Evolutionary conservation across 805 yeast species (phyloP).

Genomic region (Komagataella ulmi): DNA sequence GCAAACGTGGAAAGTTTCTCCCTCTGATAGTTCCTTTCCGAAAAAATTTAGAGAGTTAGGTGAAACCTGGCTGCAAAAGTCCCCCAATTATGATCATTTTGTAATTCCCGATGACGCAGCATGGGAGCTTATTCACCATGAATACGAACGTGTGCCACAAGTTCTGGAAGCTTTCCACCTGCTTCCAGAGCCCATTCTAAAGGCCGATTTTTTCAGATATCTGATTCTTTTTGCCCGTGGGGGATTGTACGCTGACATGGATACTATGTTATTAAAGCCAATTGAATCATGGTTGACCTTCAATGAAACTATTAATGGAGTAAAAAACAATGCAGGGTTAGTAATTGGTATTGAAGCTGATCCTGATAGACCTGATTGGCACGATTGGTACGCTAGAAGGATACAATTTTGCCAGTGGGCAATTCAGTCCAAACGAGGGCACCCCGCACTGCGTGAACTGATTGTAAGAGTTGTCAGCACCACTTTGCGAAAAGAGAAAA

Average conservation of each 20-base stretch:
- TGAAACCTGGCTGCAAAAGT: conserved; percentile 48
- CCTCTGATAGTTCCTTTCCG: conserved; percentile 45
- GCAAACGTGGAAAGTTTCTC: conserved; percentile 86
- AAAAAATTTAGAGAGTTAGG: conserved; percentile 32
- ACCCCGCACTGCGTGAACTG: conserved; percentile 75
- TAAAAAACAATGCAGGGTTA: conserved; percentile 42
- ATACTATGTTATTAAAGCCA: conserved; percentile 66
- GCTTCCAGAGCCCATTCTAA: conserved; percentile 71
- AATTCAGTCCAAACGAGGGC: conserved; percentile 79
- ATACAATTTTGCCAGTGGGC: conserved; percentile 98
- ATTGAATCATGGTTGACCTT: conserved; percentile 63
- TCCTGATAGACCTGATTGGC: conserved; percentile 93
- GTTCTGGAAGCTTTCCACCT: conserved; percentile 61
- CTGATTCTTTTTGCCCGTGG: conserved; percentile 81
- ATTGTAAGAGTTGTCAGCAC: conserved; percentile 67
- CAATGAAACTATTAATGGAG: conserved; percentile 10
- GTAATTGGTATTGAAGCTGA: conserved; percentile 93
- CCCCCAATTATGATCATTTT: conserved; percentile 52
- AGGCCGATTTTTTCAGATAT: conserved; percentile 91
- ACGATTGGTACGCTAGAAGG: conserved; percentile 82
- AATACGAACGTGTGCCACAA: conserved; percentile 63
- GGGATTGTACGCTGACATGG: conserved; percentile 87
- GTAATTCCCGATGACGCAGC: conserved; percentile 51
- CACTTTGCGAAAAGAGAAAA: conserved; percentile 42
- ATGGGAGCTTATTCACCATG: conserved; percentile 37